Conservation (phyloP, 257 asterid species). For the Gardenia jasminoides region DNA sequence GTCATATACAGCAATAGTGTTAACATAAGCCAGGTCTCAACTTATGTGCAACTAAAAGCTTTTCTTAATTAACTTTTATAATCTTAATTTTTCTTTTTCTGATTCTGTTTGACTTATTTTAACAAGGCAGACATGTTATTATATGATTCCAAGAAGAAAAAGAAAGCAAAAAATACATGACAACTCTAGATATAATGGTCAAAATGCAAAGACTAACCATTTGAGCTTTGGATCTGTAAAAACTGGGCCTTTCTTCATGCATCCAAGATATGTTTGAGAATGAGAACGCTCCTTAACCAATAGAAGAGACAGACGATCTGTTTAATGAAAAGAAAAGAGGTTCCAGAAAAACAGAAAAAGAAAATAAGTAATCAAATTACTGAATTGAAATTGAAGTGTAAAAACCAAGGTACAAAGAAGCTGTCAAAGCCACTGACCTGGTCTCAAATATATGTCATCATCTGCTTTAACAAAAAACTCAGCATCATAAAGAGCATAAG, state of each 20-base stretch:
- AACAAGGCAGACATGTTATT: neutral
- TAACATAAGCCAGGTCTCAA: neutral
- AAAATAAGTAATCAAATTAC: conserved; percentile 16
- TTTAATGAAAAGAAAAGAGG: neutral
- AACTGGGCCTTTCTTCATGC: conserved; percentile 98
- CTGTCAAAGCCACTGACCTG: conserved; percentile 50
- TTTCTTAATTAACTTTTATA: neutral
- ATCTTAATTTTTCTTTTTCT: neutral
- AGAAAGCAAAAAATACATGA: neutral
- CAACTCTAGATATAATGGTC: neutral
- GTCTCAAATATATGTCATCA: conserved; percentile 93
- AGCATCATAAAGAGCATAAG: conserved; percentile 83
- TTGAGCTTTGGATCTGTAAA: conserved; percentile 89
- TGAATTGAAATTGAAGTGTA: neutral
- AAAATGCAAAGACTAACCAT: conserved; percentile 64
- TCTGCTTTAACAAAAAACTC: conserved; percentile 98
- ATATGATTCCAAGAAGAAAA: neutral
- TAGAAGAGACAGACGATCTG: conserved; percentile 93
- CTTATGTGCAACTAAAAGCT: neutral
- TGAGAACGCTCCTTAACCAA: conserved; percentile 94
- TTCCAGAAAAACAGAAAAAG: conserved; percentile 11
- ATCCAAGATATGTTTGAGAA: conserved; percentile 94
- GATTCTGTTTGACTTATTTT: neutral
- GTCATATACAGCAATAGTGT: neutral
- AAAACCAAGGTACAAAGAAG: conserved; percentile 6